Conservation (phyloP, 2,329 filamentous ascomycete species). For the Ophiostoma pallidulum region DNA sequence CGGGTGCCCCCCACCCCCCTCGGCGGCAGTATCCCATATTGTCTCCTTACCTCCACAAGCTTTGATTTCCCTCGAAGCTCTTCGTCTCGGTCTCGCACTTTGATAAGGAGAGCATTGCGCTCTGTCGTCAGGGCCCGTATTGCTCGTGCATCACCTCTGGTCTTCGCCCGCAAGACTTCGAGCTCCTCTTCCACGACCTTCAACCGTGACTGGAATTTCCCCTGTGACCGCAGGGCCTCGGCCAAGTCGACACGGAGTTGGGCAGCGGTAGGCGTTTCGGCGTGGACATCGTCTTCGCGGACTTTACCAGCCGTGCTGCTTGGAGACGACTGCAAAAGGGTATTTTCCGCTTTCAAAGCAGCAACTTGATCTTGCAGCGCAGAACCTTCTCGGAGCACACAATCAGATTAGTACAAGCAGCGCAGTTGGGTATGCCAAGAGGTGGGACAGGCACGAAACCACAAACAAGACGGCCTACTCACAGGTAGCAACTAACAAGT, state of each 20-base stretch:
- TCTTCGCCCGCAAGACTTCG: conserved; percentile 49
- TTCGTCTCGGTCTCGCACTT: conserved; percentile 71
- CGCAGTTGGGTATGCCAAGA: not conserved
- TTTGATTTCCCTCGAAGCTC: conserved; percentile 78
- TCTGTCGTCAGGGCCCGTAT: conserved; percentile 56
- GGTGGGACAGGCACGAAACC: not conserved
- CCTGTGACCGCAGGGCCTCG: conserved; percentile 65
- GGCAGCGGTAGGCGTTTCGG: conserved; percentile 27
- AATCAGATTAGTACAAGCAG: too few relatives aligned
- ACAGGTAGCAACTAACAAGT: conserved; percentile 73
- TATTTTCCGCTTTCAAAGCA: conserved; percentile 49
- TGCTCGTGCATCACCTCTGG: conserved; percentile 48
- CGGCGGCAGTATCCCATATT: too few relatives aligned
- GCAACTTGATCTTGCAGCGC: conserved; percentile 59
- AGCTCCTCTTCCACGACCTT: conserved; percentile 52
- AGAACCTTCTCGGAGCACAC: conserved; percentile 39
- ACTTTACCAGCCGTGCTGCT: not conserved
- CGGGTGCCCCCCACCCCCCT: too few relatives aligned
- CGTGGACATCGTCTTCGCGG: conserved; percentile 2
- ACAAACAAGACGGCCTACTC: conserved; percentile 22
- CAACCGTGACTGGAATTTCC: conserved; percentile 56
- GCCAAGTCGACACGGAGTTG: conserved; percentile 61
- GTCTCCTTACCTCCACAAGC: conserved; percentile 59
- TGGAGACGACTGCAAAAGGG: conserved; percentile 10
- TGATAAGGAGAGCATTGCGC: conserved; percentile 50